Evolutionary conservation across 1,139 yeast genomes (phyloP).

Genomic region (Candida pseudoviswanathii): DNA sequence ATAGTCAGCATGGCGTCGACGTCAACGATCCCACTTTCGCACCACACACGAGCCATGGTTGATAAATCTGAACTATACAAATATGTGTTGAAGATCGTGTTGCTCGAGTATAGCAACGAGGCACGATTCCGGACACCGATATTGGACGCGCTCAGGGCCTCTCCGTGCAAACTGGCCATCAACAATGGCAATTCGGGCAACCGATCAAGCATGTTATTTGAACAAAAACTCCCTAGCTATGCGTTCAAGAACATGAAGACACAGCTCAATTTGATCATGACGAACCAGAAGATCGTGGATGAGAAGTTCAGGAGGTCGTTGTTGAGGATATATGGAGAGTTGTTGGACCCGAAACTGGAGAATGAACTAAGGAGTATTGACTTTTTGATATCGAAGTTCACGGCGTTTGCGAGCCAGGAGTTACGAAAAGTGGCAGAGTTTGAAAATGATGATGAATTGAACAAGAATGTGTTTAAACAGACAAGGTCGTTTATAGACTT

Average conservation of each 20-base stretch:
- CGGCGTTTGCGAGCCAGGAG: conserved; percentile 66
- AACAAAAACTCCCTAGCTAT: conserved; percentile 47
- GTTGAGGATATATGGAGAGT: conserved; percentile 62
- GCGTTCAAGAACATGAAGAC: conserved; percentile 49
- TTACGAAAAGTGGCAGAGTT: conserved; percentile 48
- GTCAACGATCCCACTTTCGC: conserved; percentile 2
- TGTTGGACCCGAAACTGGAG: conserved; percentile 52
- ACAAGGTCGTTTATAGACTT: conserved; percentile 60
- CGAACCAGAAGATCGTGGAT: conserved; percentile 45
- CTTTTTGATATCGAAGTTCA: conserved; percentile 65
- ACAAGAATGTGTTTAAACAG: conserved; percentile 54
- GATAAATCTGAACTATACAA: conserved; percentile 31
- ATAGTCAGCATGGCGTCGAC: conserved; percentile 9
- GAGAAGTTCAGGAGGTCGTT: conserved; percentile 47
- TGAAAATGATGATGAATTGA: conserved; percentile 41
- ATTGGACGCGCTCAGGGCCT: conserved; percentile 8
- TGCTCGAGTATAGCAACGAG: conserved; percentile 60
- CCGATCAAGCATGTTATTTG: conserved; percentile 15
- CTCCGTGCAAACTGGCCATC: conserved; percentile 1
- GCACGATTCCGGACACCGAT: conserved; percentile 55
- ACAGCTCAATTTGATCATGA: conserved; percentile 55
- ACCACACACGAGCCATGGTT: conserved; percentile 1
- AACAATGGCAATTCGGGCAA: not conserved
- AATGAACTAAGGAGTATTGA: conserved; percentile 49
- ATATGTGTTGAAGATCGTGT: conserved; percentile 46